Evolutionary conservation across 1,139 yeast genomes (phyloP).

Genomic region (Debaryomyces coudertii): DNA sequence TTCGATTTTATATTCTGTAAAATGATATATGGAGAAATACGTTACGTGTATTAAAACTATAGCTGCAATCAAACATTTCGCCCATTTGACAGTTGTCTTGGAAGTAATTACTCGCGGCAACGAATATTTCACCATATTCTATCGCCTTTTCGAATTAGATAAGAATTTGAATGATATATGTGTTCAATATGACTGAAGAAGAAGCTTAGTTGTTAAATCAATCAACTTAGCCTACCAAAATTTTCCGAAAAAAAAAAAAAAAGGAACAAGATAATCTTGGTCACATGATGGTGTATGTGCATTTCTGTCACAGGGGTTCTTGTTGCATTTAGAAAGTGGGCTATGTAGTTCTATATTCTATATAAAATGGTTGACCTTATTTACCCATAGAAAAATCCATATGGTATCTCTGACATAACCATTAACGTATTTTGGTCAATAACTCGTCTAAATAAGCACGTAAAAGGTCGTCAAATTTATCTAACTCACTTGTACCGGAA

Average conservation of each 20-base stretch:
- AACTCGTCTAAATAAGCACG: neutral
- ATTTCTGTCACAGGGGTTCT: neutral
- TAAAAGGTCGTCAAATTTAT: constrained; percentile 25
- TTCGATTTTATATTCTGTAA: constrained; percentile 7
- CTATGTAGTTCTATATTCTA: neutral
- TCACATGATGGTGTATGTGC: constrained; percentile 1
- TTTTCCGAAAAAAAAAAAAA: constrained; percentile 3
- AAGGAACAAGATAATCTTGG: neutral
- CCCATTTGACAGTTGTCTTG: constrained; percentile 6
- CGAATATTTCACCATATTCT: constrained; percentile 1
- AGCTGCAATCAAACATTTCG: constrained; percentile 9
- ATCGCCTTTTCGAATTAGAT: neutral
- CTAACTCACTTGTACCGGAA: constrained; percentile 31
- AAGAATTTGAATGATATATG: neutral
- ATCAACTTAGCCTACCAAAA: constrained; percentile 7
- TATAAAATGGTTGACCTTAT: neutral
- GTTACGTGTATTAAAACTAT: constrained; percentile 7
- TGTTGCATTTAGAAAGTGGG: neutral
- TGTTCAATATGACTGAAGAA: neutral
- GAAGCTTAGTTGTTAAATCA: neutral
- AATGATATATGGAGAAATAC: constrained; percentile 6
- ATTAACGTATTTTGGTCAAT: neutral
- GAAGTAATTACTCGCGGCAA: constrained; percentile 4
- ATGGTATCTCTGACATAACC: neutral
- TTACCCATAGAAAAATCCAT: neutral